phyloP scores from a whole-genome alignment of 2,329 filamentous ascomycete genomes.

The Aspergillus quadrilineatus region DNA sequence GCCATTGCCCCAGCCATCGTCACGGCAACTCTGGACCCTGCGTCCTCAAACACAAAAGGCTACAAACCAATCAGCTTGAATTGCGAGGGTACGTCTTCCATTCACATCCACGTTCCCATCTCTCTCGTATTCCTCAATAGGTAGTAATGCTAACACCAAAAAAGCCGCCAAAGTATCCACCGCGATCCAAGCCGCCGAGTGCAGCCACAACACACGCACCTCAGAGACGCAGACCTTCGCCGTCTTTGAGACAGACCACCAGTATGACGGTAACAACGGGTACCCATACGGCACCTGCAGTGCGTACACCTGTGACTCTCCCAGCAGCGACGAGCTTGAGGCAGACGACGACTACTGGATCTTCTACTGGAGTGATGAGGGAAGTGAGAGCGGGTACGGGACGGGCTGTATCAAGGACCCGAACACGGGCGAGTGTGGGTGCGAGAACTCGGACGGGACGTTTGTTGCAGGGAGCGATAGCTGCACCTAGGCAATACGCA shows the following conservation, averaged over 20 bases:
- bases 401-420: slow-evolving; percentile 42
- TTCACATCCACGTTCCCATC: neutral
- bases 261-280: slow-evolving; percentile 46
- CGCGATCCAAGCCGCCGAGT: slow-evolving; percentile 42
- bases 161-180: slow-evolving; percentile 35
- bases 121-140: neutral
- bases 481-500: neutral
- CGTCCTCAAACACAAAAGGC: slow-evolving; percentile 38
- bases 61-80: slow-evolving; percentile 30
- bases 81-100: slow-evolving; percentile 28
- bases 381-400: slow-evolving; percentile 22
- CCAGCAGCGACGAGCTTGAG: slow-evolving; percentile 32
- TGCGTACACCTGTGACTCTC: slow-evolving; percentile 43
- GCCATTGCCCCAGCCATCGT: slow-evolving; percentile 18
- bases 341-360: slow-evolving; percentile 42
- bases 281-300: slow-evolving; percentile 51
- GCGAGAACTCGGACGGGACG: slow-evolving; percentile 42
- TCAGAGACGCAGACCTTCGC: slow-evolving; percentile 38
- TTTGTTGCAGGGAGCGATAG: slow-evolving; percentile 33
- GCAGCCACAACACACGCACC: slow-evolving; percentile 40
- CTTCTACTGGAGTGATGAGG: slow-evolving; percentile 39
- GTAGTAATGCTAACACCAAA: neutral
- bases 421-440: slow-evolving; percentile 41
- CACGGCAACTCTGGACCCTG: slow-evolving; percentile 33
- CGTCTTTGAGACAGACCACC: slow-evolving; percentile 44